Evolutionary conservation across 164 flowering plant genomes (phyloP).

Genomic region (Litsea cubeba): DNA sequence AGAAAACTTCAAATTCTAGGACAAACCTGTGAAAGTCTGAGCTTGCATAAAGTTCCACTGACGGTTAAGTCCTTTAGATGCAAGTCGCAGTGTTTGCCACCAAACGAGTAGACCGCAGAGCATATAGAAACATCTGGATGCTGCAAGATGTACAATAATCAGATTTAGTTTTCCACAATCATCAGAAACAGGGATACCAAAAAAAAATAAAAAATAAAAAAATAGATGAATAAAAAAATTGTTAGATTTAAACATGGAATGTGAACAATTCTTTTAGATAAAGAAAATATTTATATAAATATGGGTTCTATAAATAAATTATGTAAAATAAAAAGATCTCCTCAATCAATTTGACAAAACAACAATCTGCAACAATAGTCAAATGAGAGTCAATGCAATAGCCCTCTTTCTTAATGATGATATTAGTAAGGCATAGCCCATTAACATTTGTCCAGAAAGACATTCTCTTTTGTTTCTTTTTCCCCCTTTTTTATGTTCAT

Average conservation of each 20-base stretch:
- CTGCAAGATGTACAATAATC: slow-evolving; percentile 32
- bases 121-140: slow-evolving; percentile 42
- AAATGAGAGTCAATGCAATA: too few species aligned
- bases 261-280: too few species aligned
- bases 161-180: neutral
- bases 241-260: too few species aligned
- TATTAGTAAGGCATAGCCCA: too few species aligned
- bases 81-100: slow-evolving; percentile 35
- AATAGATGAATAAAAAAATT: neutral
- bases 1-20: neutral
- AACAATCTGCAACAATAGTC: too few species aligned
- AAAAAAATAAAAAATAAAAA: neutral
- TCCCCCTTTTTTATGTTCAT: too few species aligned
- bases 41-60: slow-evolving; percentile 49
- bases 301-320: neutral
- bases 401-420: too few species aligned
- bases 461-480: too few species aligned
- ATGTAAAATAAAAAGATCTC: neutral
- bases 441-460: too few species aligned
- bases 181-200: neutral
- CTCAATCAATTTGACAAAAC: neutral
- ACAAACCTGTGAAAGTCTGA: slow-evolving; percentile 59
- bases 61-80: slow-evolving; percentile 44
- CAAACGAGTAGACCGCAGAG: slow-evolving; percentile 45
- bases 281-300: too few species aligned